Base-by-base conservation (phyloP, 768 basidiomycete genomes). In the Macrolepiota dolichaula region DNA sequence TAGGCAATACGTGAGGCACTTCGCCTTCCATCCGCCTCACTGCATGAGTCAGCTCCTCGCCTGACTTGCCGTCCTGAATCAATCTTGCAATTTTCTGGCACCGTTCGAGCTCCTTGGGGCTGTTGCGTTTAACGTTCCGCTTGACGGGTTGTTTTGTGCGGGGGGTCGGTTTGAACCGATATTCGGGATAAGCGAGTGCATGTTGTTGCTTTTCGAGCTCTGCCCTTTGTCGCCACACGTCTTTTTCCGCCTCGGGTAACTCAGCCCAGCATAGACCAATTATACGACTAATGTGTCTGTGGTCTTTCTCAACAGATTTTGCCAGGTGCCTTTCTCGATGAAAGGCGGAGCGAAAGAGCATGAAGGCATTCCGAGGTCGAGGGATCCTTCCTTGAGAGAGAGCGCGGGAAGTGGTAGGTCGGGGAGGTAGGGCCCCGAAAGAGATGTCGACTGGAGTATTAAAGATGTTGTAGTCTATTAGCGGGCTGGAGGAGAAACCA, bases 301-400 rank as follows among this genome's bases (percentile, higher is more conserved):
- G 81, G 67, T 87, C 82, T 63, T 75, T 77, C 67, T 87, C 85
- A 64, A 85, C 74, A 19, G 67, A 71, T n/a, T 75, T 72, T 53
- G 65, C 70, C 62, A 84, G 77, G 62, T 80, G 82, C 44, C 81
- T 77, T 6, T 78, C 76, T 3, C 81, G 79, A 42, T 83, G 81
- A 54, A 88, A 85, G 58, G 80, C 83, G 25, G 83, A 86, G 22
- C 85, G 80, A 70, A 82, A 87, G 69, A 87, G 80, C 77, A 87
- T 92, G 79, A 94, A 96, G 10, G 92, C 88, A 68, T 95, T 96
- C 58, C 89, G 81, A 1, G 93, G 93, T 13, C 92, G 86, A 35
- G 85, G 86, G 38, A 93, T 82, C 69, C 86, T 86, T 37, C 78
- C 10, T 74, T 73, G 61, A 75, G 74, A 24, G 25, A 62, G 32